A percentile compares a stretch with the other conserved stretches of the same genome.
These are phyloP conservation scores for Aspergillus sp. DNA, from an alignment of 2,329 filamentous ascomycete genomes.

Conservation along the genomic window DNA sequence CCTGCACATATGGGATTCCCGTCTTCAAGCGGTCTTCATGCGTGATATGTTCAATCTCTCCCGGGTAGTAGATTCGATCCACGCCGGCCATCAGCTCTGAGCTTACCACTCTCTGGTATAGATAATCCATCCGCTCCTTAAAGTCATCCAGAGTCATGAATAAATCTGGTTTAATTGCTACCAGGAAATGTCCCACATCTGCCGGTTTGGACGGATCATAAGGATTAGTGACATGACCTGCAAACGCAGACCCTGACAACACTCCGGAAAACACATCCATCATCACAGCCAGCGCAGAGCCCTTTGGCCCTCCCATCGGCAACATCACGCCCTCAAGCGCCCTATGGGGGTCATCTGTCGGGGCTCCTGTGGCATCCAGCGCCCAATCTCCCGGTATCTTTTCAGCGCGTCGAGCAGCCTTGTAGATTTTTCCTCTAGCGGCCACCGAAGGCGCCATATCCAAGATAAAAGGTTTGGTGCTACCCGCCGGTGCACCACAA, in stretches of 20 bases:
- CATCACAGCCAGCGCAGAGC: constrained; percentile 68
- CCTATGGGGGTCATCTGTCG: constrained; percentile 61
- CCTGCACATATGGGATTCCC: constrained; percentile 44
- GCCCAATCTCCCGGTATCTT: constrained; percentile 55
- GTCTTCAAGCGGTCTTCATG: constrained; percentile 26
- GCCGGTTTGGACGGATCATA: constrained; percentile 63
- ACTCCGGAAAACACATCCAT: constrained; percentile 81
- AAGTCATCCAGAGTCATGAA: constrained; percentile 66
- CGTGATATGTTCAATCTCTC: constrained; percentile 48
- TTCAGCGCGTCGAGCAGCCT: constrained; percentile 36
- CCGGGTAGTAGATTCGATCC: constrained; percentile 50
- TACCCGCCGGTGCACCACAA: constrained; percentile 62
- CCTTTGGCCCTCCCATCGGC: constrained; percentile 78
- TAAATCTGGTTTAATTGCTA: constrained; percentile 64
- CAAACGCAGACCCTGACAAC: constrained; percentile 70
- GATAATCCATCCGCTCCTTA: constrained; percentile 50
- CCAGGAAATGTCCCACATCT: constrained; percentile 66
- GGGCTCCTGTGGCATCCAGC: constrained; percentile 59
- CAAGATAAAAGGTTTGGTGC: constrained; percentile 50
- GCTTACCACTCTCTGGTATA: constrained; percentile 47
- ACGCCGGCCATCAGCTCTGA: constrained; percentile 47
- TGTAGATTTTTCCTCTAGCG: constrained; percentile 40
- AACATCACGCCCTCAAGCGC: constrained; percentile 74
- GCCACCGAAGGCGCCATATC: constrained; percentile 42
- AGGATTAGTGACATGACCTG: constrained; percentile 65